A percentile compares a stretch with the other conserved stretches of the same genome.
Conservation (phyloP, 148 eudicot species). For the Drosera capensis region DNA sequence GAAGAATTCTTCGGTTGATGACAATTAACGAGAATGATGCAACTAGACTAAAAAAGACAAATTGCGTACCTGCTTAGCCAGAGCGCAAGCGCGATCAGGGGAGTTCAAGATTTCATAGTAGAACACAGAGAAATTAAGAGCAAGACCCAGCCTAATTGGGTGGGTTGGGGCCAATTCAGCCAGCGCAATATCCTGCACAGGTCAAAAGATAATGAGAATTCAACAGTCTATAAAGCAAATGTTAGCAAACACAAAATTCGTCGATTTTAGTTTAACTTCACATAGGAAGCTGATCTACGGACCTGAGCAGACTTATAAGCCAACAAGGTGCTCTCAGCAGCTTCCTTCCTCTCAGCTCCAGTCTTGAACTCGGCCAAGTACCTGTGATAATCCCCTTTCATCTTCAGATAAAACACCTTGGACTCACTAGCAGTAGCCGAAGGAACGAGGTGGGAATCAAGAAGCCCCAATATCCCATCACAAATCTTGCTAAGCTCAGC, state of each 20-base stretch:
- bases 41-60: neutral
- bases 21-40: neutral
- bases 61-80: slow-evolving; percentile 26
- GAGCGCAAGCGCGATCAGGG: slow-evolving; percentile 31
- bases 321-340: too few relatives aligned
- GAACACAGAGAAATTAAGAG: slow-evolving; percentile 10
- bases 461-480: slow-evolving; percentile 23
- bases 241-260: too few relatives aligned
- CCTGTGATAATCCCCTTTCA: slow-evolving; percentile 26
- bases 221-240: too few relatives aligned
- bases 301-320: slow-evolving; percentile 33
- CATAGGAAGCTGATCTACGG: neutral
- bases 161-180: slow-evolving; percentile 30
- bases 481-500: slow-evolving; percentile 21
- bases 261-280: neutral
- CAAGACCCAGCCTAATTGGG: slow-evolving; percentile 21
- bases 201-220: neutral
- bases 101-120: slow-evolving; percentile 14
- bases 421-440: slow-evolving; percentile 18
- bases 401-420: slow-evolving; percentile 28
- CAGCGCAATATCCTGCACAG: slow-evolving; percentile 23
- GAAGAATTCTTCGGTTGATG: neutral
- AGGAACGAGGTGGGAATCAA: slow-evolving; percentile 23
- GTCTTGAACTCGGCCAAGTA: too few relatives aligned
- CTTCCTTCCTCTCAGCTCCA: too few relatives aligned